A percentile compares a stretch with the other conserved stretches of the same genome.
Conservation (phyloP, 345 rosid species). For the Mangifera indica region DNA sequence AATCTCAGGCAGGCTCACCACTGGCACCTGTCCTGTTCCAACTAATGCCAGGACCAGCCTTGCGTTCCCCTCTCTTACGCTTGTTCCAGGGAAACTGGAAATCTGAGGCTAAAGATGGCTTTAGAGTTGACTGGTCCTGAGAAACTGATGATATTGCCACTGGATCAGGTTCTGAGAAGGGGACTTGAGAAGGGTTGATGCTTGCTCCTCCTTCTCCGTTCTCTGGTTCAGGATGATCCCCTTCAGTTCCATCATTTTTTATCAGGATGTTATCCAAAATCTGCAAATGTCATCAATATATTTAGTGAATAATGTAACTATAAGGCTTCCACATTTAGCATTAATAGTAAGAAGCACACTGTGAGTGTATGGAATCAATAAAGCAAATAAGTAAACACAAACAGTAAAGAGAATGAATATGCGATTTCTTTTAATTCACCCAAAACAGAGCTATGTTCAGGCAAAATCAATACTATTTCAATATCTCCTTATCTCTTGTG, state of each 20-base stretch:
- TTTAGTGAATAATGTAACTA: background rate
- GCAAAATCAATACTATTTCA: no score
- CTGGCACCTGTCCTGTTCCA: conserved; percentile 70
- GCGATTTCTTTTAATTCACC: no score
- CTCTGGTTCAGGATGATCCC: conserved; percentile 40
- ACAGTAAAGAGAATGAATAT: no score
- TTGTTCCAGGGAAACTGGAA: conserved; percentile 70
- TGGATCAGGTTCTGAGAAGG: conserved; percentile 37
- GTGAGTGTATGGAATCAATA: no score
- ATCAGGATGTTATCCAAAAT: conserved; percentile 54
- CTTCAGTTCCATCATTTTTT: conserved; percentile 54
- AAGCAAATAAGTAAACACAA: no score
- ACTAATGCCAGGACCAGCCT: conserved; percentile 56
- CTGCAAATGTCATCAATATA: conserved; percentile 32
- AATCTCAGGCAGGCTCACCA: conserved; percentile 50
- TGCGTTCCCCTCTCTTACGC: conserved; percentile 85
- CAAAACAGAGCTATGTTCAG: no score
- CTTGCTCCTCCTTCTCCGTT: conserved; percentile 61
- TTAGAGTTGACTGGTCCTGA: conserved; percentile 47
- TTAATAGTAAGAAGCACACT: background rate
- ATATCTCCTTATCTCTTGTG: no score
- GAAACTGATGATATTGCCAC: conserved; percentile 20
- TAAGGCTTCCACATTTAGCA: background rate
- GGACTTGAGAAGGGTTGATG: conserved; percentile 33
- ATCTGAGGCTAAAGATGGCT: conserved; percentile 72